A percentile compares a stretch with the other conserved stretches of the same genome.
Conservation (phyloP, 257 asterid species). For the Gardenia jasminoides region DNA sequence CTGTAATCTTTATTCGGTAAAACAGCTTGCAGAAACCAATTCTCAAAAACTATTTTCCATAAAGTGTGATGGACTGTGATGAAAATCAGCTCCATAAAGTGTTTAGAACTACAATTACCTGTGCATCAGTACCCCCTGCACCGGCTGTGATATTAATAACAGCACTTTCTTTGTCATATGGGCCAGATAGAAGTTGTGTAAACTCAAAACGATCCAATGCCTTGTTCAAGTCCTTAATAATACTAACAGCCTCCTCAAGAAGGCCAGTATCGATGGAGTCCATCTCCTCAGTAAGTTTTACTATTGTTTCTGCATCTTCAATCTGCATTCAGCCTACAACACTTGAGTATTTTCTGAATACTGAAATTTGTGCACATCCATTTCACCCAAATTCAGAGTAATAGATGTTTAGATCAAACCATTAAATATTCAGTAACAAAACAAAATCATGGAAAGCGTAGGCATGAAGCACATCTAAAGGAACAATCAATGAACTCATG, state of each 20-base stretch:
- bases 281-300: slow-evolving; percentile 94
- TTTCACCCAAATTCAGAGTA: background rate
- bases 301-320: slow-evolving; percentile 89
- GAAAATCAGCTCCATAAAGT: background rate
- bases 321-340: slow-evolving; percentile 28
- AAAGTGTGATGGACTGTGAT: too few species aligned
- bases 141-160: slow-evolving; percentile 82
- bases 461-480: background rate
- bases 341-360: slow-evolving; percentile 1
- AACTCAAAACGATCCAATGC: slow-evolving; percentile 80
- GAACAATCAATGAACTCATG: background rate
- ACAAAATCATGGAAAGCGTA: background rate
- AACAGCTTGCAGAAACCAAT: background rate
- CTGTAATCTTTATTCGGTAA: background rate
- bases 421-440: background rate
- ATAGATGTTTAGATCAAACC: background rate
- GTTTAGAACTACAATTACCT: slow-evolving; percentile 50
- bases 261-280: slow-evolving; percentile 71
- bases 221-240: slow-evolving; percentile 72
- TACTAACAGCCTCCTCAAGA: slow-evolving; percentile 78
- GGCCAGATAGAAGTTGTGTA: slow-evolving; percentile 93
- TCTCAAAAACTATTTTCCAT: background rate
- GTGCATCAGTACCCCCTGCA: slow-evolving; percentile 99
- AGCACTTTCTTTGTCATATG: slow-evolving; percentile 95
- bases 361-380: background rate